A percentile compares a stretch with the other conserved stretches of the same genome.
phyloP scores from a whole-genome alignment of 148 eudicot genomes.

The Camellia lanceoleosa region DNA sequence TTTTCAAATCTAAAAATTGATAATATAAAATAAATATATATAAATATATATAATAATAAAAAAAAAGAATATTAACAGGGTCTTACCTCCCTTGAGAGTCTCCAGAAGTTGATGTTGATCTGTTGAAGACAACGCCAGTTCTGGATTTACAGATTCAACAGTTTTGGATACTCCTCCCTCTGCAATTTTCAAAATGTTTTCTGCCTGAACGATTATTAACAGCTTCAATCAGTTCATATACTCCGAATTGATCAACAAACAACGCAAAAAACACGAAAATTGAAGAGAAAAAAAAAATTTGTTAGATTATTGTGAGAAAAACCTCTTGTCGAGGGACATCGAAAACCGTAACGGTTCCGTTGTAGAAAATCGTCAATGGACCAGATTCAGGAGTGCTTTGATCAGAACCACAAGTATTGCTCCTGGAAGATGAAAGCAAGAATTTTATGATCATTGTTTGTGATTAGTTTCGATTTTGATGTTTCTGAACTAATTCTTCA shows the following conservation, averaged over 20 bases:
- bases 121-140: background rate
- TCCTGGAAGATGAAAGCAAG: background rate
- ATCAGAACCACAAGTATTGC: background rate
- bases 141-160: background rate
- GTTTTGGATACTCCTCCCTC: slow-evolving; percentile 14
- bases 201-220: slow-evolving; percentile 25
- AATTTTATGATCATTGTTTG: background rate
- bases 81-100: slow-evolving; percentile 25
- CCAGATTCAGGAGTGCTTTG: slow-evolving; percentile 21
- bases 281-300: background rate
- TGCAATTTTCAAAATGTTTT: slow-evolving; percentile 35
- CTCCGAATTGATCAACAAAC: background rate
- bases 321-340: slow-evolving; percentile 48
- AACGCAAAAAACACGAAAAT: background rate
- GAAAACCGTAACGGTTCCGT: slow-evolving; percentile 53
- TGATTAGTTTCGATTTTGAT: too few relatives aligned
- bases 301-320: background rate
- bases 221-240: background rate
- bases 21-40: too few relatives aligned
- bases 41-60: background rate
- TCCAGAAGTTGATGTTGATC: slow-evolving; percentile 11
- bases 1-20: too few relatives aligned
- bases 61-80: background rate
- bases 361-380: slow-evolving; percentile 58
- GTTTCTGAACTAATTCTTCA: background rate